Base-by-base conservation (phyloP, 352 stramenopile species). In the Albugo candida region DNA sequence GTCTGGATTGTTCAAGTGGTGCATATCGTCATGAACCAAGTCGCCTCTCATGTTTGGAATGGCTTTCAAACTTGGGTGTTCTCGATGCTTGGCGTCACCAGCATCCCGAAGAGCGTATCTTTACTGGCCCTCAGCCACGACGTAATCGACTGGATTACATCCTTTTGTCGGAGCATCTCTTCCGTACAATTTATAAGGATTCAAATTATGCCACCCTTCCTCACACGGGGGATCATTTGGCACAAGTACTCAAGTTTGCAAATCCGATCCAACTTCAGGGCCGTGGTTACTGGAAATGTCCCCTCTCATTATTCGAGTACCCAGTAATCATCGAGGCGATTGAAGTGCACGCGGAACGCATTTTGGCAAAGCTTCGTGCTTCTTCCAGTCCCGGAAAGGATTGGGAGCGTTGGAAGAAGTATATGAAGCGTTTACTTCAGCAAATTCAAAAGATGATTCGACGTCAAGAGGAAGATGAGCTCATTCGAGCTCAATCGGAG, bases 61-160 rank as follows among this genome's bases (percentile, higher is more conserved):
- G 58, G 58, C 21, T 53, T 13, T 20, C 14, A 2, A 17, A 21
- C 6, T 44, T 64, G 11, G 36, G 41, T 14, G 53, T 61, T n/a
- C 24, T 49, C 0, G 58, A 62, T 19, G 42, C 36, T 1, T 61
- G 55, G 55, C 58, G 47, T 1, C 20, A 39, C 3, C 49, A 56
- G 18, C 18, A 59, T 18, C 46, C 49, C 11, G 10, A 51, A 5
- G 4, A 17, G 1, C n/a, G 21, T 1, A 46, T 49, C 17, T 53
- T 49, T 31, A 41, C 47, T 3, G 43, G 46, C 13, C 48, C 54
- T 12, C 14, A 36, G 13, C 41, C 51, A 16, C 27, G 41, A 17
- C 49, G 45, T n/a, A 55, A 58, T 20, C 46, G 58, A 13, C 43
- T 65, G 0, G 53, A 61, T 34, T 65, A 58, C 54, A 34, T 62